phyloP scores from a whole-genome alignment of 306 rosid genomes.

The Prunus campanulata region DNA sequence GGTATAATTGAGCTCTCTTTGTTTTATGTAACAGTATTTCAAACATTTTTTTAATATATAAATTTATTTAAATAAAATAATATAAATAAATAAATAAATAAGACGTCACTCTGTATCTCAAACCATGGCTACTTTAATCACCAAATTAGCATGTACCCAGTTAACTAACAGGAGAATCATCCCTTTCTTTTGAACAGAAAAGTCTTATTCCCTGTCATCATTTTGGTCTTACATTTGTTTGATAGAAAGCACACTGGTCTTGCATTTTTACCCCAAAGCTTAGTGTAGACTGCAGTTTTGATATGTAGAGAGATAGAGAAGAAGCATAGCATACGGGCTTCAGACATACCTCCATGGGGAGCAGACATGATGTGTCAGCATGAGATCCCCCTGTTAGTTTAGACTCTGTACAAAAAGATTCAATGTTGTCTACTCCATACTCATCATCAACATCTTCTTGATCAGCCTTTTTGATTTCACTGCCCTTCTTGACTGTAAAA shows the following conservation, averaged over 20 bases:
- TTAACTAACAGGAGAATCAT: neutral
- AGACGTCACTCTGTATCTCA: neutral
- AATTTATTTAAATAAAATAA: too few relatives aligned
- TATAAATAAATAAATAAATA: neutral
- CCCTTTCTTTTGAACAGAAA: too few relatives aligned
- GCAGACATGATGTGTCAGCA: neutral
- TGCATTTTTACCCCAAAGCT: neutral
- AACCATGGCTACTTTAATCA: neutral
- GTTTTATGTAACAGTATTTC: neutral
- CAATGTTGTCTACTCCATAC: neutral
- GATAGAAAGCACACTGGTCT: neutral
- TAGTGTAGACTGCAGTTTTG: neutral
- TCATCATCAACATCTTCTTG: neutral
- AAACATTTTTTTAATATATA: too few relatives aligned
- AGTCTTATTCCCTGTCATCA: neutral
- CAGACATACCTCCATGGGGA: constrained; percentile 8
- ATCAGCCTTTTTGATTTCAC: neutral
- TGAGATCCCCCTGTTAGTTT: constrained; percentile 1
- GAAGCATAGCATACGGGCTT: neutral
- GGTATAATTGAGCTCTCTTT: neutral
- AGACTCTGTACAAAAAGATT: neutral
- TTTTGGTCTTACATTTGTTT: neutral
- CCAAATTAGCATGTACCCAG: neutral
- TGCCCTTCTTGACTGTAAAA: neutral
- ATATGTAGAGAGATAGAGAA: neutral